phyloP scores from a whole-genome alignment of 2,329 filamentous ascomycete species.

The Pseudogymnoascus sp. region DNA sequence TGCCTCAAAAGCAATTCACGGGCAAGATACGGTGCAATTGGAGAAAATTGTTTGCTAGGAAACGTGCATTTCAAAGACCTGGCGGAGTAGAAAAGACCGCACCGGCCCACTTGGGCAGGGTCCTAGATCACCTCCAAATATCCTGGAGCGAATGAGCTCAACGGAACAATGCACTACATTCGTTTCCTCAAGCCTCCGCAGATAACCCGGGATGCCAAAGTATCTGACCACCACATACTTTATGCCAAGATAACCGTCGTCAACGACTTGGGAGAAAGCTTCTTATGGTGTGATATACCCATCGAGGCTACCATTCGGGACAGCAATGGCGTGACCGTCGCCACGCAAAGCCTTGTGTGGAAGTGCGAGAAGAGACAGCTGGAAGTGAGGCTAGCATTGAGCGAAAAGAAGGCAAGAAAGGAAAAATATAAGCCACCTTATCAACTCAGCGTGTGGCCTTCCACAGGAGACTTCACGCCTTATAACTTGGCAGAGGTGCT shows the following conservation, averaged over 20 bases:
- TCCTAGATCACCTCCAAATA: not conserved
- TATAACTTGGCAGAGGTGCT: not conserved
- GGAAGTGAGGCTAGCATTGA: not conserved
- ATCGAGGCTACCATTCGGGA: not conserved
- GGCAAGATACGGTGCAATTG: not conserved
- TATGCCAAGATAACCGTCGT: conserved; percentile 53
- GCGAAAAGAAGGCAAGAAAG: not conserved
- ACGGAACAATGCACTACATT: conserved; percentile 51
- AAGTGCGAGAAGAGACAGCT: conserved; percentile 2
- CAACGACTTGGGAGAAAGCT: conserved; percentile 62
- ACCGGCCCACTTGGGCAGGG: not conserved
- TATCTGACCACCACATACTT: conserved; percentile 30
- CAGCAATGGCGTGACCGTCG: not conserved
- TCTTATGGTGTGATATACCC: conserved; percentile 35
- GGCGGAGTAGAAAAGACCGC: conserved; percentile 3
- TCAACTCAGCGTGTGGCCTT: conserved; percentile 6
- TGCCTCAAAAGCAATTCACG: not conserved
- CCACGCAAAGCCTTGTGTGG: not conserved
- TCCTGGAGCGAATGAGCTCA: not conserved
- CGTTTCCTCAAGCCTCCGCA: conserved; percentile 61
- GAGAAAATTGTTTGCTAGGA: not conserved
- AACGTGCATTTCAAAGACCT: conserved; percentile 4
- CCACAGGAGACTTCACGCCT: conserved; percentile 19
- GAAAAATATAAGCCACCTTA: not conserved
- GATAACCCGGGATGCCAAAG: conserved; percentile 17